Evolutionary conservation across 352 stramenopile genomes (phyloP).

Genomic region (Globisporangium spiculum): DNA sequence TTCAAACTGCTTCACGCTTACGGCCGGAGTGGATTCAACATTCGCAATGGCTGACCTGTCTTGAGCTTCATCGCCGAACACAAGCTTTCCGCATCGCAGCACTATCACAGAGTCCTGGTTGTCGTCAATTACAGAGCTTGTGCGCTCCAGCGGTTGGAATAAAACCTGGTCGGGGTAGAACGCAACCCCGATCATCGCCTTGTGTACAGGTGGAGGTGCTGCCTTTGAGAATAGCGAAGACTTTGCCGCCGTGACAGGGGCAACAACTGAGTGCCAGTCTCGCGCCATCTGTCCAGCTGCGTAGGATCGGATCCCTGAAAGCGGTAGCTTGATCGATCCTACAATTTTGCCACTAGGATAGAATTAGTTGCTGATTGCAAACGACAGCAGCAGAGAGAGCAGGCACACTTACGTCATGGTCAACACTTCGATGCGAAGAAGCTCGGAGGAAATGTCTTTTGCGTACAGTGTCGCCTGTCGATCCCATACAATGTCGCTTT

Average conservation of each 20-base stretch:
- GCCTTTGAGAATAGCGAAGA: conserved; percentile 13
- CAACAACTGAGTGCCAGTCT: conserved; percentile 25
- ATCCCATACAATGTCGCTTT: conserved; percentile 31
- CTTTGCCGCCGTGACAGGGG: not conserved
- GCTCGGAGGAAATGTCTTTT: conserved; percentile 26
- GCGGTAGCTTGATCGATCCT: conserved; percentile 35
- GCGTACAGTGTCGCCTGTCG: conserved; percentile 38
- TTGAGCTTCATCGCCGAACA: conserved; percentile 8
- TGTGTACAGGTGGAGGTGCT: not conserved
- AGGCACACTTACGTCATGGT: conserved; percentile 28
- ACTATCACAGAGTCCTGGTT: not conserved
- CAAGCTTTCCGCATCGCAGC: conserved; percentile 7
- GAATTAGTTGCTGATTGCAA: not conserved
- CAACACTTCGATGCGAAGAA: conserved; percentile 37
- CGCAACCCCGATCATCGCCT: conserved; percentile 13
- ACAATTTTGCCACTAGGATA: conserved; percentile 26
- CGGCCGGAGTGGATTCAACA: not conserved
- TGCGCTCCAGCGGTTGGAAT: conserved; percentile 8
- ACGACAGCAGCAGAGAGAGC: not conserved
- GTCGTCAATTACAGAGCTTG: not conserved
- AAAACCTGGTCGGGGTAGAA: conserved; percentile 32
- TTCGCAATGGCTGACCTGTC: not conserved
- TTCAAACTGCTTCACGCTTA: not conserved
- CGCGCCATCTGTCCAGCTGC: conserved; percentile 11
- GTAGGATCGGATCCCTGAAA: conserved; percentile 19